Evolutionary conservation across 1,284 basidiomycete genomes (phyloP).

Genomic region (Waitea zeae): DNA sequence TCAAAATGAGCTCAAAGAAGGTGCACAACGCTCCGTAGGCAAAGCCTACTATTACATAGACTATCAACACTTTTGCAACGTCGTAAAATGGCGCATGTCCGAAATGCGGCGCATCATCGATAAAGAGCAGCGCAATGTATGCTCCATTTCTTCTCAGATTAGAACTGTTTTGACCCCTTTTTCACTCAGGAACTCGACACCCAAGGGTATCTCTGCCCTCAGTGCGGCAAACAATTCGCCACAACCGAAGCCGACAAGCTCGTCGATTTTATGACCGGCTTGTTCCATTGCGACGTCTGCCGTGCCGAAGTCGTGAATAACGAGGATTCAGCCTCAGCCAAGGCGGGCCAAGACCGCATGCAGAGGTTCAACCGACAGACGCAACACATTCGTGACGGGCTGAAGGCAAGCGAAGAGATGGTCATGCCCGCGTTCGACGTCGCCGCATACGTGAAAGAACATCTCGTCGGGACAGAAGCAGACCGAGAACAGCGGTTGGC

Average conservation of each 20-base stretch:
- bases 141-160: no score
- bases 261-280: conserved; percentile 46
- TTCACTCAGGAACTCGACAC: conserved; percentile 72
- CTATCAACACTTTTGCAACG: conserved; percentile 89
- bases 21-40: conserved; percentile 62
- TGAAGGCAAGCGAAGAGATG: conserved; percentile 85
- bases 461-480: conserved; percentile 40
- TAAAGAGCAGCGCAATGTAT: conserved; percentile 69
- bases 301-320: conserved; percentile 77
- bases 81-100: conserved; percentile 95
- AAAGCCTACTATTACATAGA: conserved; percentile 94
- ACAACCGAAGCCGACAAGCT: conserved; percentile 77
- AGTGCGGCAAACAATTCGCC: conserved; percentile 74
- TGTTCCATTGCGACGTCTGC: conserved; percentile 67
- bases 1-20: conserved; percentile 75
- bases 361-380: conserved; percentile 90
- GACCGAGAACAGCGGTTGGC: no score
- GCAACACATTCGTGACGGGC: conserved; percentile 68
- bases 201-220: conserved; percentile 90
- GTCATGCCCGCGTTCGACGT: conserved; percentile 76
- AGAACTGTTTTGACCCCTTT: conserved; percentile 1
- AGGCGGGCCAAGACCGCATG: conserved; percentile 84
- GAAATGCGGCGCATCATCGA: conserved; percentile 88
- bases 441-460: conserved; percentile 56
- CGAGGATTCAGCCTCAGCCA: conserved; percentile 74